phyloP scores from a whole-genome alignment of 345 rosid species.

The Hibiscus mutabilis region DNA sequence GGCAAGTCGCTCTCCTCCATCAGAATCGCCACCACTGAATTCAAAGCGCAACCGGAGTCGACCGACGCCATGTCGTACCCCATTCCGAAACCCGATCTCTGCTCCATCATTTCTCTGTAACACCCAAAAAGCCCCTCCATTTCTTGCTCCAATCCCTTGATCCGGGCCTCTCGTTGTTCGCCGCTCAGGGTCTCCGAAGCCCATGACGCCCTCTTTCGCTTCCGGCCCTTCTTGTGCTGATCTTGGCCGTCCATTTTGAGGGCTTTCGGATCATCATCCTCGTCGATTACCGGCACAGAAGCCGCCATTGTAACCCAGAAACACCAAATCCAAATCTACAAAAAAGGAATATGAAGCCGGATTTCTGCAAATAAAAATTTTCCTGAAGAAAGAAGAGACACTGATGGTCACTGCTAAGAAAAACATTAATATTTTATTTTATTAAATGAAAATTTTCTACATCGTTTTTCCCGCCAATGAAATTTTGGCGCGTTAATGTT shows the following conservation, averaged over 20 bases:
- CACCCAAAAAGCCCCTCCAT: slow-evolving; percentile 45
- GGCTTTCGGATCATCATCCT: slow-evolving; percentile 10
- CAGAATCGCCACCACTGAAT: slow-evolving; percentile 47
- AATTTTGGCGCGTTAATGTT: not conserved
- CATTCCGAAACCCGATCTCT: slow-evolving; percentile 28
- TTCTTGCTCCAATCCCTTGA: slow-evolving; percentile 37
- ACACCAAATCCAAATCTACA: not conserved
- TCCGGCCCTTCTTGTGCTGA: slow-evolving; percentile 30
- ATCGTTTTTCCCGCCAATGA: not conserved
- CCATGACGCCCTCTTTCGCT: slow-evolving; percentile 50
- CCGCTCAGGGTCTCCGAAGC: slow-evolving; percentile 14
- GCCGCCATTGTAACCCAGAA: slow-evolving; percentile 21
- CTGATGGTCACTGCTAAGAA: not conserved
- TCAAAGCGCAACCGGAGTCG: slow-evolving; percentile 30
- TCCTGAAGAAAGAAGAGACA: too few species aligned
- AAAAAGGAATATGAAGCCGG: not conserved
- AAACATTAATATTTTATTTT: not conserved
- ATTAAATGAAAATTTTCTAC: not conserved
- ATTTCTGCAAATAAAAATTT: too few species aligned
- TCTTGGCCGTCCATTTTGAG: slow-evolving; percentile 15
- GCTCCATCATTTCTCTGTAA: slow-evolving; percentile 37
- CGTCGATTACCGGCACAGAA: slow-evolving; percentile 4
- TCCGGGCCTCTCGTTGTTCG: slow-evolving; percentile 40
- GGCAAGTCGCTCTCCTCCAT: slow-evolving; percentile 73
- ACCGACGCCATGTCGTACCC: slow-evolving; percentile 7